Base-by-base conservation (phyloP, 2,329 filamentous ascomycete species). In the Colletotrichum gloeosporioides region DNA sequence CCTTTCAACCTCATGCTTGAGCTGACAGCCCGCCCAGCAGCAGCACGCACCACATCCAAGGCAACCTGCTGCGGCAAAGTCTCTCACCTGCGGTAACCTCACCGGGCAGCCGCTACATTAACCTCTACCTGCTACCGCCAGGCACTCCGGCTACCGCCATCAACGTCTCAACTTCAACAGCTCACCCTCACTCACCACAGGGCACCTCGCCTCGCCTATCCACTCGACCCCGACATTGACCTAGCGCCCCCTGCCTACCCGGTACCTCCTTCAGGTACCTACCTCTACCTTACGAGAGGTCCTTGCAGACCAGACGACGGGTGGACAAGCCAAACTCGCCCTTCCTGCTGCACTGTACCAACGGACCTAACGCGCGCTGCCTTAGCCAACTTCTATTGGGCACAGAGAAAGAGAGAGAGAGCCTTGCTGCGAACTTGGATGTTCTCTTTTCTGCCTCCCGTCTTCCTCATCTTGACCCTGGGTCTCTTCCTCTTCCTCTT, bases 301-400 rank as follows among this genome's bases (percentile, higher is more conserved):
- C 70, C 74, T 73, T 76, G 73, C 74, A 69, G 70, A 68, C 57
- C 49, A 75, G 31, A 67, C 32, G 63, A 72, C 44, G n/a, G 59
- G 32, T 32, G 29, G 59, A 34, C 69, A 44, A 39, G 66, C 70
- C 73, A 75, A 73, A 69, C 32, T 62, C 31, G 68, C 32, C 34
- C 53, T 29, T 57, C 25, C 53, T 29, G 18, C 59, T 32, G 59
- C 59, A 49, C 66, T 34, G 61, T 36, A 49, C 61, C 57, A 34
- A 64, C 57, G 57, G 69, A 64, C 68, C 57, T 62, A 64, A n/a
- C 31, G 62, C 32, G 18, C 44, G 44, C 44, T 22, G 44, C 59
- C 18, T 39, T 62, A 18, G 31, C 49, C 18, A 57, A n/a, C 44
- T 61, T 49, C 25, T 12, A 69, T 25, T 69, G 66, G 66, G 66